These are phyloP conservation scores for Trichoderma citrinoviride DNA, from an alignment of 2,329 filamentous ascomycete species.

Conservation along the genomic window DNA sequence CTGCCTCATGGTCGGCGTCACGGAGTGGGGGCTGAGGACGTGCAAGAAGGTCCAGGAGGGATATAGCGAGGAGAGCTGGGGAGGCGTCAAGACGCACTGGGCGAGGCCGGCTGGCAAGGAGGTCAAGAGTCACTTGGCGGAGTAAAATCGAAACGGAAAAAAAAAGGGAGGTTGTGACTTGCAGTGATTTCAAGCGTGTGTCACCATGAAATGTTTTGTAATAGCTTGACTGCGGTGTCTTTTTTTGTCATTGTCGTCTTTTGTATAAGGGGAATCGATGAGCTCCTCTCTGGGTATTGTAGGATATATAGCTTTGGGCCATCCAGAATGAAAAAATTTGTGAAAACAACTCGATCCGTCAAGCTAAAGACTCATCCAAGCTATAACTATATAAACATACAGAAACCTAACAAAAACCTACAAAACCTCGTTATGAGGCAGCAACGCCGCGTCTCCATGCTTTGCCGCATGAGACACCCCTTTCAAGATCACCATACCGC, in stretches of 20 bases:
- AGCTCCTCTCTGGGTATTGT: background rate
- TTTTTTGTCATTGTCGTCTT: background rate
- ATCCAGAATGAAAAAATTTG: background rate
- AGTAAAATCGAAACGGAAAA: background rate
- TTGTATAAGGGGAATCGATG: background rate
- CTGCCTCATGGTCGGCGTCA: constrained; percentile 67
- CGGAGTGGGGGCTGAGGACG: constrained; percentile 63
- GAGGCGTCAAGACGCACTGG: constrained; percentile 63
- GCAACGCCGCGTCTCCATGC: constrained; percentile 10
- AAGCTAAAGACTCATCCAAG: too few species aligned
- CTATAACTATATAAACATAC: too few species aligned
- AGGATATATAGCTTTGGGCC: background rate
- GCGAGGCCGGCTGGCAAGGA: constrained; percentile 39
- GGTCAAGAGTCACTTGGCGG: constrained; percentile 29
- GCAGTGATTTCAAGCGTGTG: too few species aligned
- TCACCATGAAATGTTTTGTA: too few species aligned
- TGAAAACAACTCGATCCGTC: background rate
- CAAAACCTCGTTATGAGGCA: too few species aligned
- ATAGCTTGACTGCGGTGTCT: too few species aligned
- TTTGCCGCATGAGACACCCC: background rate
- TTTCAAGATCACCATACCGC: background rate
- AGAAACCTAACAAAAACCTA: too few species aligned
- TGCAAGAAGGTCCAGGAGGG: constrained; percentile 55
- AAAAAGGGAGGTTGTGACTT: constrained; percentile 26
- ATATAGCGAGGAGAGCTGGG: constrained; percentile 83